phyloP scores from a whole-genome alignment of 1,284 basidiomycete genomes.

The Malassezia dermatis region DNA sequence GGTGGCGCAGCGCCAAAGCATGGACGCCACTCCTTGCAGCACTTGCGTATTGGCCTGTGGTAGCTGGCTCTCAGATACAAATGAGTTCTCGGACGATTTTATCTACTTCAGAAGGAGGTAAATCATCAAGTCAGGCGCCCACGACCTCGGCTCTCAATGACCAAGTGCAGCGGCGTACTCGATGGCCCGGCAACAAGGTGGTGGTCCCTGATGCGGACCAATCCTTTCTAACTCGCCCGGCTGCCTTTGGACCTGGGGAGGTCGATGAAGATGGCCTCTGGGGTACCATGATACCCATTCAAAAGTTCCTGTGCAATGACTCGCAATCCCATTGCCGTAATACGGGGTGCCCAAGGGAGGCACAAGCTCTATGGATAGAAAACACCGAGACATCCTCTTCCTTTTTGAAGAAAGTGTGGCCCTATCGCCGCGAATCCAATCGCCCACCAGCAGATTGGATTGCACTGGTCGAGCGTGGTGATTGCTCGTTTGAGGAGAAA shows the following conservation, averaged over 20 bases:
- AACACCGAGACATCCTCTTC: not conserved
- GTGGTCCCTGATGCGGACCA: constrained; percentile 3
- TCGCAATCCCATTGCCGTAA: not conserved
- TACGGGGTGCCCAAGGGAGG: not conserved
- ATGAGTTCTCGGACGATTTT: not conserved
- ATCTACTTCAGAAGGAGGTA: not conserved
- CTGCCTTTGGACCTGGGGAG: constrained; percentile 38
- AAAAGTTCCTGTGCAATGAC: constrained; percentile 9
- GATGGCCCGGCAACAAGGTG: constrained; percentile 18
- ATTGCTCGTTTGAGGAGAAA: constrained; percentile 40
- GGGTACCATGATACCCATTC: constrained; percentile 7
- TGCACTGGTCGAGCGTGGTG: constrained; percentile 39
- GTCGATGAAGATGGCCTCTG: constrained; percentile 26
- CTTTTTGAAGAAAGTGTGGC: not conserved
- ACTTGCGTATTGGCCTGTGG: not conserved
- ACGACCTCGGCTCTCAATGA: not conserved
- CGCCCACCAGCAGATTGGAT: constrained; percentile 41
- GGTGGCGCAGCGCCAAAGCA: not conserved
- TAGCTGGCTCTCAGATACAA: not conserved
- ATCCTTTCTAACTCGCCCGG: constrained; percentile 29
- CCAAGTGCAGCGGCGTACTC: not conserved
- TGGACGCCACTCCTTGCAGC: not conserved
- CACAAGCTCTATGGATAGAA: not conserved
- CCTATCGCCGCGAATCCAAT: not conserved
- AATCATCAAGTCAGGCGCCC: not conserved